A percentile compares a stretch with the other conserved stretches of the same genome.
These are phyloP conservation scores for Sarocladium brachiariae DNA, from an alignment of 2,329 filamentous ascomycete genomes.

Conservation along the genomic window DNA sequence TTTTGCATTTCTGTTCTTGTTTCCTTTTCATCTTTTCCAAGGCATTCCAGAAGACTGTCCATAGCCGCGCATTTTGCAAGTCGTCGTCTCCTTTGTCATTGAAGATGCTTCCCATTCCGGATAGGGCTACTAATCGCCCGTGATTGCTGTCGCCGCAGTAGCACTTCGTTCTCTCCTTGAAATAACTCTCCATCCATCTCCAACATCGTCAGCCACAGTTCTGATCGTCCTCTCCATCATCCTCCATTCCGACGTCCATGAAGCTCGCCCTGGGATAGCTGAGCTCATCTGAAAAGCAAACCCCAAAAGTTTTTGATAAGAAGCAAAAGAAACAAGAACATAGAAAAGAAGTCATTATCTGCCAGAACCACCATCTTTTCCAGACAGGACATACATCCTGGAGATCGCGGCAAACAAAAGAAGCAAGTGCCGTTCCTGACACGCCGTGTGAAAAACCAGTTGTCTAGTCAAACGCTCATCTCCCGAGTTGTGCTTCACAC, in stretches of 20 bases:
- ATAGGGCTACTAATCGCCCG: slow-evolving; percentile 3
- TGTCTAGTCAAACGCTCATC: slow-evolving; percentile 10
- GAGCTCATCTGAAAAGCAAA: background rate
- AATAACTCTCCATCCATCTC: background rate
- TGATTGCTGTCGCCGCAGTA: slow-evolving; percentile 1
- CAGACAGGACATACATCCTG: slow-evolving; percentile 5
- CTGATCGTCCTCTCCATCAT: background rate
- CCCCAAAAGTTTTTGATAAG: slow-evolving; percentile 2
- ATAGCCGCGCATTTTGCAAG: slow-evolving; percentile 1
- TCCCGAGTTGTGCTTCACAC: slow-evolving; percentile 5
- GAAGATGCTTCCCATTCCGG: slow-evolving; percentile 6
- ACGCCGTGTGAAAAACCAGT: slow-evolving; percentile 6
- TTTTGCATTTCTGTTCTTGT: slow-evolving; percentile 5
- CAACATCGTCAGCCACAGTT: too few species aligned
- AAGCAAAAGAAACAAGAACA: slow-evolving; percentile 1
- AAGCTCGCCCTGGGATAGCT: background rate
- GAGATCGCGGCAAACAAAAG: slow-evolving; percentile 7
- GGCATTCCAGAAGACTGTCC: slow-evolving; percentile 7
- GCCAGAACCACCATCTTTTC: slow-evolving; percentile 8
- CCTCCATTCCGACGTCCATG: background rate
- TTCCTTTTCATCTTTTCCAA: background rate
- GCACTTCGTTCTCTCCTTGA: background rate
- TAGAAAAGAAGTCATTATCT: slow-evolving; percentile 8
- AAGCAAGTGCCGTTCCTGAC: slow-evolving; percentile 8
- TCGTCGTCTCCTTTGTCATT: slow-evolving; percentile 9